A percentile compares a stretch with the other conserved stretches of the same genome.
Conservation (phyloP, 306 rosid species). For the Ochetophila trinervis region DNA sequence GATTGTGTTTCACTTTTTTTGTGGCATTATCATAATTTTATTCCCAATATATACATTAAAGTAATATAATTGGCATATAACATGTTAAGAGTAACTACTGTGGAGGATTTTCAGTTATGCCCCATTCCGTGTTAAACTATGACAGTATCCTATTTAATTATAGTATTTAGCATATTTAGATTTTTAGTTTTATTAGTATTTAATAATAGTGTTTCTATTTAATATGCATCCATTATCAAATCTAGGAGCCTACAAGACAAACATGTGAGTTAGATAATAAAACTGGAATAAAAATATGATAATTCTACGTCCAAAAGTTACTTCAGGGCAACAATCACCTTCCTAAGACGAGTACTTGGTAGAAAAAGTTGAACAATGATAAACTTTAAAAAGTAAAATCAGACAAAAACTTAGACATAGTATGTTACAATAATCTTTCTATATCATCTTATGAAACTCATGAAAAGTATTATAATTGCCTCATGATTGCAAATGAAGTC, state of each 20-base stretch:
- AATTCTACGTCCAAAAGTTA: conserved; percentile 22
- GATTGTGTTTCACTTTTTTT: no score
- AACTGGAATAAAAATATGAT: conserved; percentile 7
- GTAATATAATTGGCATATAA: no score
- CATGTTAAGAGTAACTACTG: no score
- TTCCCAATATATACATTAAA: no score
- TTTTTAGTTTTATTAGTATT: no score
- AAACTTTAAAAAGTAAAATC: conserved; percentile 55
- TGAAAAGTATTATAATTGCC: conserved; percentile 39
- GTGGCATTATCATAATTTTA: no score
- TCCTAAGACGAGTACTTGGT: conserved; percentile 62
- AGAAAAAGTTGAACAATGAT: conserved; percentile 77
- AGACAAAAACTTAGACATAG: conserved; percentile 29
- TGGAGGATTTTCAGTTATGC: no score
- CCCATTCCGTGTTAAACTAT: no score
- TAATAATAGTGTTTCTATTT: no score
- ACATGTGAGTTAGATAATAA: conserved; percentile 3
- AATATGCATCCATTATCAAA: conserved; percentile 75
- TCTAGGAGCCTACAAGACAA: conserved; percentile 71
- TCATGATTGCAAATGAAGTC: conserved; percentile 81
- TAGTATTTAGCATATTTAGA: no score
- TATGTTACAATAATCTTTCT: conserved; percentile 5
- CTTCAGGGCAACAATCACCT: conserved; percentile 86
- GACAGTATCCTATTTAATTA: no score
- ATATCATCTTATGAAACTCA: neutral